Evolutionary conservation across 1,139 yeast species (phyloP).

Genomic region (Suhomyces guaymorum): DNA sequence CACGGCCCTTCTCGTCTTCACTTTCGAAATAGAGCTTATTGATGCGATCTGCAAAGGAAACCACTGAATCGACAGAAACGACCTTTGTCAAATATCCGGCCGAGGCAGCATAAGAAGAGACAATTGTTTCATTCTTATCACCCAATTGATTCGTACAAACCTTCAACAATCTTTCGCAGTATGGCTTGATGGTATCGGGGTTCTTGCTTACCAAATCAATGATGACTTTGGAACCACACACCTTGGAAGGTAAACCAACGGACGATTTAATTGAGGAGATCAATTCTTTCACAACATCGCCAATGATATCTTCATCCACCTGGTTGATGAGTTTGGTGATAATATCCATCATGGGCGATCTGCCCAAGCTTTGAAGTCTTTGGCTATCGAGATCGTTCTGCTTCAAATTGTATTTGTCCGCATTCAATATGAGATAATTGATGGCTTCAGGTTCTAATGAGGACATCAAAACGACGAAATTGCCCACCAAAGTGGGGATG

Average conservation of each 20-base stretch:
- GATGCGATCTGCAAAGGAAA: conserved; percentile 55
- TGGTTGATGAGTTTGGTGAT: conserved; percentile 68
- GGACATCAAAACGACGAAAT: conserved; percentile 72
- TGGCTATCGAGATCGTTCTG: conserved; percentile 74
- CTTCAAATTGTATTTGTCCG: conserved; percentile 80
- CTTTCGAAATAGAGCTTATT: conserved; percentile 62
- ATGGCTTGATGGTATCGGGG: conserved; percentile 53
- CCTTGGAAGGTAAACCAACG: conserved; percentile 90
- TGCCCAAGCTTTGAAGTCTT: conserved; percentile 70
- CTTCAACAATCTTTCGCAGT: conserved; percentile 62
- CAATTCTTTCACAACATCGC: conserved; percentile 50
- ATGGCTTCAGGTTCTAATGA: conserved; percentile 89
- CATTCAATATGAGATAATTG: conserved; percentile 83
- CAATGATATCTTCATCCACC: conserved; percentile 54
- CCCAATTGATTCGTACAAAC: conserved; percentile 59
- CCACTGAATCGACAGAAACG: conserved; percentile 53
- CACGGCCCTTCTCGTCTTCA: conserved; percentile 49
- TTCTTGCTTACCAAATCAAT: conserved; percentile 64
- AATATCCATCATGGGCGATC: conserved; percentile 89
- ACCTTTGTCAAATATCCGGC: conserved; percentile 78
- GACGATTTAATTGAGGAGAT: conserved; percentile 59
- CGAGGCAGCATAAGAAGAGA: conserved; percentile 76
- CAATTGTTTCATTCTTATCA: conserved; percentile 72
- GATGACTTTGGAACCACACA: conserved; percentile 78
- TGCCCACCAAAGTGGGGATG: conserved; percentile 67